Percentiles rank a stretch among this genome's conserved stretches.
Evolutionary conservation across 2,329 filamentous ascomycete species (phyloP).

Genomic region (Curvularia eragrostidis): DNA sequence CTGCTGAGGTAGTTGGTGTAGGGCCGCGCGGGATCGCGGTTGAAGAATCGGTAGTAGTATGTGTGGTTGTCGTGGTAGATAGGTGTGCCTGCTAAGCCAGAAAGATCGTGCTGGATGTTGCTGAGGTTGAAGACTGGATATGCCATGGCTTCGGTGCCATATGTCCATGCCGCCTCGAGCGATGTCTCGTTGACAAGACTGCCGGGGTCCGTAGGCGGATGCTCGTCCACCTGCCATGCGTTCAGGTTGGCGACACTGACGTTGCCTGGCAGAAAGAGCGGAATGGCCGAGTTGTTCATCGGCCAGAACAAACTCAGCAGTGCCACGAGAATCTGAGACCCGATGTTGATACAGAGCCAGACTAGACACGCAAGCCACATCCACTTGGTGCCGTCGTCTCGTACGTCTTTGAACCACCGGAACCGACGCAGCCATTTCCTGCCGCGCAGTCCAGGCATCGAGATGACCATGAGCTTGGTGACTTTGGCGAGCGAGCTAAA

Average conservation of each 20-base stretch:
- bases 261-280: slow-evolving; percentile 37
- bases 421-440: slow-evolving; percentile 33
- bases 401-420: slow-evolving; percentile 39
- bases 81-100: slow-evolving; percentile 32
- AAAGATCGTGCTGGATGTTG: slow-evolving; percentile 28
- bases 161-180: slow-evolving; percentile 38
- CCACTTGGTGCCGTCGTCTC: slow-evolving; percentile 41
- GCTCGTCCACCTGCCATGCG: slow-evolving; percentile 27
- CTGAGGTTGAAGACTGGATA: slow-evolving; percentile 31
- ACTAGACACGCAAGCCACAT: slow-evolving; percentile 44
- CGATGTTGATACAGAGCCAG: slow-evolving; percentile 45
- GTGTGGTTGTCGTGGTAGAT: slow-evolving; percentile 31
- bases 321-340: slow-evolving; percentile 45
- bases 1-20: slow-evolving; percentile 40
- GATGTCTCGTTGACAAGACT: slow-evolving; percentile 20
- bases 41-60: slow-evolving; percentile 44
- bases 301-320: slow-evolving; percentile 46
- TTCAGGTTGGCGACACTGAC: slow-evolving; percentile 38
- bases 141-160: slow-evolving; percentile 37
- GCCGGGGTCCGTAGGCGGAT: not conserved
- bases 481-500: slow-evolving; percentile 42
- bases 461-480: slow-evolving; percentile 44
- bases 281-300: slow-evolving; percentile 36
- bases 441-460: slow-evolving; percentile 37
- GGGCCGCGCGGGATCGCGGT: slow-evolving; percentile 39